Evolutionary conservation across 2,329 filamentous ascomycete species (phyloP), one percentile per base, ranked within the genome.

Genomic region (Calonectria pauciramosa): DNA sequence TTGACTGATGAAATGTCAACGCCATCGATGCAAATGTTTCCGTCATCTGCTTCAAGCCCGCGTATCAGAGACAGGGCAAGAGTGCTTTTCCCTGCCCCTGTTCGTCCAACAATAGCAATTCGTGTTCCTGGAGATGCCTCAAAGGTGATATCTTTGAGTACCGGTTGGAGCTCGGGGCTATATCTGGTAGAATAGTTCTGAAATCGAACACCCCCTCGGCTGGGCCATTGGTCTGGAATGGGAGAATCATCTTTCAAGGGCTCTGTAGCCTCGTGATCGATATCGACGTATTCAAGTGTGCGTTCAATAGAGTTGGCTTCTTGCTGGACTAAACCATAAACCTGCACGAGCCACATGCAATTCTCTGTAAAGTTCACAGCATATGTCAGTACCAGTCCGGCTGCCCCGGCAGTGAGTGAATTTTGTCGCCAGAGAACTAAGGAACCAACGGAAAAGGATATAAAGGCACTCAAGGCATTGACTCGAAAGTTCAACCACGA

Each of bases 231-330:
- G 1, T 93, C 92, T 0, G 94, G 92, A 0, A 93, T 90, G n/a
- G 88, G 86, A 18, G 84, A 82, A 7, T 93, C 93, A 14, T 87
- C 90, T 47, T 47, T 47, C 13, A 47, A 23, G n/a, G n/a, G 44
- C 4, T 47, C 44, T 38, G 92, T 90, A n/a, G 90, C 88, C 82
- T 95, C 94, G 0, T 91, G 94, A 26, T 90, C 86, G 14, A 95
- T 87, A 56, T 92, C 89, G 0, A 91, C 90, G 82, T 96, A 96
- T 82, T 96, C 94, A 4, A 95, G 86, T 36, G 96, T 91, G n/a
- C 94, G 88, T 83, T 96, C 94, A 0, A 92, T 91, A 0, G 93
- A 90, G 78, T 95, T 96, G 93, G 96, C 95, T 78, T 94, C 91
- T 4, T 96, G 86, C 81, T 96, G 94, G 14, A 95, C 85, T 71